Evolutionary conservation across 352 stramenopile species (phyloP), one percentile per base, ranked within the genome.

Genomic region (Phytophthora chlamydospora): DNA sequence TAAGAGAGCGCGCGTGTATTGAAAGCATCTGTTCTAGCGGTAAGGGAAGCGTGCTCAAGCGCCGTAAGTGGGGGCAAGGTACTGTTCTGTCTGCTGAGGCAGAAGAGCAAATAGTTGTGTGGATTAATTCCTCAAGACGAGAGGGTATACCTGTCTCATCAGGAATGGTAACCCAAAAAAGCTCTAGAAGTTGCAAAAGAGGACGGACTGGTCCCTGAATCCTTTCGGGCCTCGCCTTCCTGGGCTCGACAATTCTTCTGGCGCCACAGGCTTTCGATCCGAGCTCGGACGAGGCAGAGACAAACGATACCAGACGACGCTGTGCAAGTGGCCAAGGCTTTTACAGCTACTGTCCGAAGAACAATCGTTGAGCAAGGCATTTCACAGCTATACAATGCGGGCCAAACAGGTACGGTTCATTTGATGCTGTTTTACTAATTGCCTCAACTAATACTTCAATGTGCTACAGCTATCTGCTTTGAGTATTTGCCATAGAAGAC

Each of bases 321-420:
- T 29, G 17, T 6, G 11, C 19, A 47, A 47, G 43, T 33, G 21
- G 43, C 53, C 13, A 6, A 4, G 7, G 31, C n/a, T n/a, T 58
- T 43, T 24, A 41, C 43, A 2, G 21, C 34, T 27, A 41, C 3
- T 1, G 45, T 54, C 6, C 42, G 34, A 7, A 19, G 38, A 12
- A 42, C n/a, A 7, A 58, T 64, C 4, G 36, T 46, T 6, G 56
- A 46, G 14, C 29, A 57, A 33, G 33, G 21, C 4, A 55, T 61
- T 14, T 41, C 40, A 12, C 2, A 61, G 13, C 9, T 67, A 0
- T 56, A 36, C 36, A 56, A 62, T 48, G 49, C 55, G 29, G 43
- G 58, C 29, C 48, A 66, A 66, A 71, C 62, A 14, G 54, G n/a
- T 66, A 53, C 16, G 19, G 3, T 47, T 38, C 0, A 12, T 48